phyloP scores from a whole-genome alignment of 495 filamentous ascomycete species.

The Aspergillus saccharolyticus region DNA sequence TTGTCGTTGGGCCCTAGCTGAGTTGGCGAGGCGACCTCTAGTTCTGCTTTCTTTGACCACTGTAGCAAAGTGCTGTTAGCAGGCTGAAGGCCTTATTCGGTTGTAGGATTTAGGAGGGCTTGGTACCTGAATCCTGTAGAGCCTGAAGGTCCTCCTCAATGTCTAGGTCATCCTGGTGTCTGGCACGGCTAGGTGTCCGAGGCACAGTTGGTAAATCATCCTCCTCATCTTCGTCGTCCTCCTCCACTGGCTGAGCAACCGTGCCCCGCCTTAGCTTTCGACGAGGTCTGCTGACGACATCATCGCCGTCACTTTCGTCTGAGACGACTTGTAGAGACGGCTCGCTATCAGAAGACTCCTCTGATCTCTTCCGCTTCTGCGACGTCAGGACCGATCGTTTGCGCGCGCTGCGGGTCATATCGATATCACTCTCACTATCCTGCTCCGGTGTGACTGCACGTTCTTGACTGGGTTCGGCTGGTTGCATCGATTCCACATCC shows the following conservation, averaged over 20 bases:
- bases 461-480: conserved; percentile 1
- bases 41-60: conserved; percentile 40
- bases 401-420: conserved; percentile 14
- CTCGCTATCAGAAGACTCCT: not conserved
- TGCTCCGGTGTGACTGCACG: not conserved
- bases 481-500: not conserved
- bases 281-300: conserved; percentile 22
- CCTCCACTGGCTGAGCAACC: conserved; percentile 11
- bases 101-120: not conserved
- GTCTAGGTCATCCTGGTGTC: conserved; percentile 31
- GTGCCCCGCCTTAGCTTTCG: conserved; percentile 32
- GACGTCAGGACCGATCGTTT: conserved; percentile 7
- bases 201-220: conserved; percentile 10
- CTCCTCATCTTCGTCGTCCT: conserved; percentile 23
- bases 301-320: conserved; percentile 26
- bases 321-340: not conserved
- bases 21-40: conserved; percentile 33
- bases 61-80: conserved; percentile 14
- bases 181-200: conserved; percentile 22
- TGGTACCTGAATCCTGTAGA: conserved; percentile 43
- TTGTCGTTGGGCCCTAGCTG: conserved; percentile 40
- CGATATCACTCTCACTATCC: conserved; percentile 19
- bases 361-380: conserved; percentile 18
- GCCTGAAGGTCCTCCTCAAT: conserved; percentile 43
- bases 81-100: no score